These are phyloP conservation scores for Ceratocystis harringtonii DNA, from an alignment of 2,329 filamentous ascomycete species.

Conservation along the genomic window DNA sequence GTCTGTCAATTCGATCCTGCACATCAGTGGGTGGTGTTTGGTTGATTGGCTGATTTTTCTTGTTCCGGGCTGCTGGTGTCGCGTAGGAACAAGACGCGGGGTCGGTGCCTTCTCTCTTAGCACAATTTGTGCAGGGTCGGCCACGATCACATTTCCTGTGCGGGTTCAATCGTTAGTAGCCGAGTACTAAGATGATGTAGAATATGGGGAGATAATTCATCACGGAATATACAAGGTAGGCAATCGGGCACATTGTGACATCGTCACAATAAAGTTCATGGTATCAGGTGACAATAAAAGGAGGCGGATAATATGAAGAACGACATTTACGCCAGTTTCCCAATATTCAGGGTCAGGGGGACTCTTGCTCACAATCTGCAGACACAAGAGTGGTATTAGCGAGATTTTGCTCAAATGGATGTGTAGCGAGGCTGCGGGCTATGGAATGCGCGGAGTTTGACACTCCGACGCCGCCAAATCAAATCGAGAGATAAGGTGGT, in stretches of 20 bases:
- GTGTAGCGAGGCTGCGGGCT: background rate
- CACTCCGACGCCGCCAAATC: no score
- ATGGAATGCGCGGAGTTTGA: background rate
- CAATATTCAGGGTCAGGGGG: background rate
- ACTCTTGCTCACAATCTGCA: constrained; percentile 15
- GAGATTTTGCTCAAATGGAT: background rate
- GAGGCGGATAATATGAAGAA: no score
- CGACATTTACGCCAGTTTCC: no score
- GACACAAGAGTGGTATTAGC: background rate
- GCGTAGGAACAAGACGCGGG: constrained; percentile 75
- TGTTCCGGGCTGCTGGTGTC: constrained; percentile 46
- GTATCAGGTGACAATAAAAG: no score
- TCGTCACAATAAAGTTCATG: no score
- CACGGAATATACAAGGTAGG: no score
- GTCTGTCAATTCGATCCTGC: constrained; percentile 92
- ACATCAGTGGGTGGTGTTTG: constrained; percentile 67
- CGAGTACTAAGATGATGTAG: no score
- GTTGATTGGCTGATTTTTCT: constrained; percentile 53
- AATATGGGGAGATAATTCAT: background rate
- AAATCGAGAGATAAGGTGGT: background rate
- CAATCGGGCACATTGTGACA: no score
- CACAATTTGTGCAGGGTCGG: constrained; percentile 86
- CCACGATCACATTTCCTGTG: constrained; percentile 79
- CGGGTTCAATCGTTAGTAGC: constrained; percentile 5
- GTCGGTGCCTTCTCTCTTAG: constrained; percentile 75